Evolutionary conservation across 2,329 filamentous ascomycete genomes (phyloP).

Genomic region (Fusarium aywerte): DNA sequence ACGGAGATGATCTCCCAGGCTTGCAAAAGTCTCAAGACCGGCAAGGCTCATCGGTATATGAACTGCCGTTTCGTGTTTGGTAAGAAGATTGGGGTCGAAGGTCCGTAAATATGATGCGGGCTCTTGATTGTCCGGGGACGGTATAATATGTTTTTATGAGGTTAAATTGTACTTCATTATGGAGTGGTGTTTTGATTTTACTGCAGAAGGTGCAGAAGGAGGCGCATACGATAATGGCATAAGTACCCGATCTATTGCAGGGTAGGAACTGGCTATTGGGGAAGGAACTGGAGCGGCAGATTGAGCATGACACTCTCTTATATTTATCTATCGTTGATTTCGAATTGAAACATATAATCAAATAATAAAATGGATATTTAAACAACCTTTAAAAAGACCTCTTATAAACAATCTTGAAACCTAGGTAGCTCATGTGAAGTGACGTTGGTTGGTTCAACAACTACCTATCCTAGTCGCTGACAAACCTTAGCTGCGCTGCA

Average conservation of each 20-base stretch:
- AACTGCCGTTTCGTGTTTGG: conserved; percentile 57
- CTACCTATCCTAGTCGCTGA: conserved; percentile 33
- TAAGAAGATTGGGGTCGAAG: conserved; percentile 50
- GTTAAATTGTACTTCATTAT: background rate
- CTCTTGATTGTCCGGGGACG: background rate
- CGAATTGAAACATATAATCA: background rate
- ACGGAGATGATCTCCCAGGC: conserved; percentile 49
- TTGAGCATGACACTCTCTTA: background rate
- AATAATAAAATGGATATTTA: background rate
- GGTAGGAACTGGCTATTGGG: background rate
- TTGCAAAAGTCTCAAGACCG: conserved; percentile 51
- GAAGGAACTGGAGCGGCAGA: background rate
- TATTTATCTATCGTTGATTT: background rate
- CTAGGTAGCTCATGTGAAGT: conserved; percentile 23
- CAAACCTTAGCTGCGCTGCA: conserved; percentile 26
- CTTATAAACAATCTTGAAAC: background rate
- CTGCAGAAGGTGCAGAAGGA: background rate
- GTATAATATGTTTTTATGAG: background rate
- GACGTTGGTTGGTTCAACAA: conserved; percentile 6
- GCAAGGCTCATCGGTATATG: conserved; percentile 56
- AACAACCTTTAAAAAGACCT: too few relatives aligned
- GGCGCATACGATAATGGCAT: background rate
- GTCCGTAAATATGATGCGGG: background rate
- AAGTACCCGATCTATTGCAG: background rate
- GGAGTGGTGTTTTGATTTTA: background rate